A percentile compares a stretch with the other conserved stretches of the same genome.
Conservation (phyloP, 306 rosid species). For the Crotalaria pallida region DNA sequence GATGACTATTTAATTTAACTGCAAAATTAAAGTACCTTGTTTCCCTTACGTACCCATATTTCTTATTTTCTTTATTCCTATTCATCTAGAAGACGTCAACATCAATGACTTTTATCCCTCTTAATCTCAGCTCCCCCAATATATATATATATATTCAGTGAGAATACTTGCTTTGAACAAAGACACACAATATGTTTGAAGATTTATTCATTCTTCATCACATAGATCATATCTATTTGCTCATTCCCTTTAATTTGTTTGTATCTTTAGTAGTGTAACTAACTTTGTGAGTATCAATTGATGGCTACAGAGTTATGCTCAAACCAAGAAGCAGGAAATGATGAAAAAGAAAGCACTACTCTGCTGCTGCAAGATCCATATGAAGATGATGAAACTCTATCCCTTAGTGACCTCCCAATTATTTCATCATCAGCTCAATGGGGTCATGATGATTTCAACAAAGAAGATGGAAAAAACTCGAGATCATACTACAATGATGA, state of each 20-base stretch:
- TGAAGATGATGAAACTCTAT: constrained; percentile 62
- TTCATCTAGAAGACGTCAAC: constrained; percentile 57
- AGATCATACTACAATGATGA: background rate
- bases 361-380: constrained; percentile 29
- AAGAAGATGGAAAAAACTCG: constrained; percentile 26
- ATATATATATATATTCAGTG: constrained; percentile 3
- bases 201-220: background rate
- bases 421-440: constrained; percentile 33
- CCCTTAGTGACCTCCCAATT: constrained; percentile 70
- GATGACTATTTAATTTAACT: constrained; percentile 20
- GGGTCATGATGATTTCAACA: constrained; percentile 40
- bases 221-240: background rate
- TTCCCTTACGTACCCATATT: background rate
- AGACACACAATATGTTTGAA: background rate
- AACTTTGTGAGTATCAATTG: constrained; percentile 32
- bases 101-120: constrained; percentile 1
- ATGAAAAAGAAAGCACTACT: constrained; percentile 21
- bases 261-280: background rate
- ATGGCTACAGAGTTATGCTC: constrained; percentile 19
- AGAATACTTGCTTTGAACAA: background rate
- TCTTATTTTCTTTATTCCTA: background rate
- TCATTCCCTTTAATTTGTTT: background rate
- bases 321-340: constrained; percentile 9
- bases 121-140: background rate
- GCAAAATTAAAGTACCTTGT: background rate